Evolutionary conservation across 2,329 filamentous ascomycete genomes (phyloP).

Genomic region (Fusarium phyllophilum): DNA sequence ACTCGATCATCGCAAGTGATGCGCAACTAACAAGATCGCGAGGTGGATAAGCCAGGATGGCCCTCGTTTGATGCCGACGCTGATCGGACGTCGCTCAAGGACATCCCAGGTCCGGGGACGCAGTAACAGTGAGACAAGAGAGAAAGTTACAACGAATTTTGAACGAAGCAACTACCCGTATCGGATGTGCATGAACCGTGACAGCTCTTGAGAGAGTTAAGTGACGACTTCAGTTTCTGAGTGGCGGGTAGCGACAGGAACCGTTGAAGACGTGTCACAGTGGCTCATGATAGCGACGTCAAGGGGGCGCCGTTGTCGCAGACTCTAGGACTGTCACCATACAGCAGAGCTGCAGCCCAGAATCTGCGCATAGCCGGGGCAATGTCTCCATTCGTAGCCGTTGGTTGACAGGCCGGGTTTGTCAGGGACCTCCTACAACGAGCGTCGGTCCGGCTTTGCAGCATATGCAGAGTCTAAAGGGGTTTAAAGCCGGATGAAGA

Average conservation of each 20-base stretch:
- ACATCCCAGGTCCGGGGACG: conserved; percentile 19
- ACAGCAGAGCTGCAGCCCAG: conserved; percentile 25
- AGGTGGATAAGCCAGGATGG: conserved; percentile 16
- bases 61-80: conserved; percentile 19
- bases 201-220: conserved; percentile 25
- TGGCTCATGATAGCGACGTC: conserved; percentile 27
- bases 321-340: conserved; percentile 14
- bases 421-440: neutral
- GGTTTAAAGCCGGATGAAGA: neutral
- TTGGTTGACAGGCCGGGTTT: conserved; percentile 7
- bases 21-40: conserved; percentile 22
- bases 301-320: conserved; percentile 16
- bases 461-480: neutral
- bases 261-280: conserved; percentile 37
- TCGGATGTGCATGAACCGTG: conserved; percentile 33
- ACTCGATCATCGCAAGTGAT: conserved; percentile 21
- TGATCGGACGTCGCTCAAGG: conserved; percentile 26
- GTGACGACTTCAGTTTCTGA: conserved; percentile 26
- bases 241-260: conserved; percentile 35
- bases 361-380: conserved; percentile 27
- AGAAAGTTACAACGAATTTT: conserved; percentile 11
- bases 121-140: conserved; percentile 24
- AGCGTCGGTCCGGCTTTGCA: neutral
- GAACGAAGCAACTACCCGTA: conserved; percentile 31
- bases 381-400: conserved; percentile 14